Percentiles rank a stretch among this genome's conserved stretches.
Conservation (phyloP, 2,329 filamentous ascomycete species). For the Xylariaceae sp. region DNA sequence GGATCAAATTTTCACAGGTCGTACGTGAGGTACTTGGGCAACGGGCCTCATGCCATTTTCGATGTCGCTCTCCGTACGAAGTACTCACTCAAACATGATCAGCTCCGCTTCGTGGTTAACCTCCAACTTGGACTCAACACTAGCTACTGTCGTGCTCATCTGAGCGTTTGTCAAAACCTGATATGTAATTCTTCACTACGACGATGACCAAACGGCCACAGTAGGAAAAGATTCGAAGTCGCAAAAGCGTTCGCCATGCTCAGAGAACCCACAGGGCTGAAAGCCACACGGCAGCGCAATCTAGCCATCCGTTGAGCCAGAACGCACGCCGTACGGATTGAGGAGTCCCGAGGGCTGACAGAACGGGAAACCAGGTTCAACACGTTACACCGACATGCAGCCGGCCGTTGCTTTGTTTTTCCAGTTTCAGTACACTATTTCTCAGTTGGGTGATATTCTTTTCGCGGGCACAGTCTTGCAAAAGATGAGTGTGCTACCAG, state of each 20-base stretch:
- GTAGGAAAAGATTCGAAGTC: background rate
- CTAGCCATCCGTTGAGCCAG: background rate
- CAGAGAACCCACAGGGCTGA: constrained; percentile 6
- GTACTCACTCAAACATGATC: background rate
- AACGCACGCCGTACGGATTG: background rate
- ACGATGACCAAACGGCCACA: no score
- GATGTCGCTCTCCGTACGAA: background rate
- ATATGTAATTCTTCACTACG: no score
- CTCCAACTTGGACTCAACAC: no score
- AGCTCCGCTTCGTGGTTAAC: no score
- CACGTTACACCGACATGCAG: background rate
- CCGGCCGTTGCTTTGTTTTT: background rate
- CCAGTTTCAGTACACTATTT: background rate
- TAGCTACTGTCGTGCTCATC: no score
- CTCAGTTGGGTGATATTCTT: background rate
- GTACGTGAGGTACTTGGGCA: background rate
- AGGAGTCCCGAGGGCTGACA: background rate
- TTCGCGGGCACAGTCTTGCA: background rate
- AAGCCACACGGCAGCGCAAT: constrained; percentile 6
- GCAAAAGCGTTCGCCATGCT: background rate
- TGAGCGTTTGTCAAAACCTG: no score
- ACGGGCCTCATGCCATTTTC: background rate
- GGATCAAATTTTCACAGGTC: background rate
- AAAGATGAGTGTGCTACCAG: background rate
- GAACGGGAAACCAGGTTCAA: background rate